Base-by-base conservation (phyloP, 2,329 filamentous ascomycete species). In the Venturia pyrina region DNA sequence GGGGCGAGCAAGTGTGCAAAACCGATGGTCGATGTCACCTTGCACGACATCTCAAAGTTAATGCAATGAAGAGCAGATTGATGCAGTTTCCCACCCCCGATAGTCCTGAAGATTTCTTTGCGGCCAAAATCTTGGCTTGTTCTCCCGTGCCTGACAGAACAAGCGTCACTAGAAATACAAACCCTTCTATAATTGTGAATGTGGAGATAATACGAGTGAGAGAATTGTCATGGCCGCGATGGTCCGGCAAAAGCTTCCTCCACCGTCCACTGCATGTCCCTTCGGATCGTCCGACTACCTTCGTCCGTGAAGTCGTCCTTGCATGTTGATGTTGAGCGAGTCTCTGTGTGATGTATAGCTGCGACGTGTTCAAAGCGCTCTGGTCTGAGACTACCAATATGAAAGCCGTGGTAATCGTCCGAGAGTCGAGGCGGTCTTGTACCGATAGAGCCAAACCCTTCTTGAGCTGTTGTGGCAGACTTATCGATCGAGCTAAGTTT, bases 161-260 rank as follows among this genome's bases (percentile, higher is more conserved):
- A 21, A 53, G 2, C 11, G 21, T 13, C 8, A 53, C 11, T 15
- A 53, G 48, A 17, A 17, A 53, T 17, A 53, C 10, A 21, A 21
- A 28, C 11, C 24, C 13, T 53, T 53, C 48, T 53, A 28, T 28
- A 15, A 53, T 53, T 28, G 48, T 53, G 48, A 24, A 48, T 24
- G 19, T 34, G 15, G 50, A 24, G 7, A 56, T 10, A 1, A 8
- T 15, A 37, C 32, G 15, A 59, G 7, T 21, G 11, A 37, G 32
- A n/a, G 17, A 3, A 10, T n/a, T 28, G 28, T 59, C 53, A 59
- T 59, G 6, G 21, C 32, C 53, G 32, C 28, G 19, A 59, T 37
- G 19, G 3, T 37, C 37, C 53, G 43, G 60, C 60, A 62, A 34
- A 64, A 48, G 32, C 61, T 69, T 77, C 32, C 76, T 73, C 65